Evolutionary conservation across 768 basidiomycete species (phyloP).

Genomic region (Cyclocybe cylindracea): DNA sequence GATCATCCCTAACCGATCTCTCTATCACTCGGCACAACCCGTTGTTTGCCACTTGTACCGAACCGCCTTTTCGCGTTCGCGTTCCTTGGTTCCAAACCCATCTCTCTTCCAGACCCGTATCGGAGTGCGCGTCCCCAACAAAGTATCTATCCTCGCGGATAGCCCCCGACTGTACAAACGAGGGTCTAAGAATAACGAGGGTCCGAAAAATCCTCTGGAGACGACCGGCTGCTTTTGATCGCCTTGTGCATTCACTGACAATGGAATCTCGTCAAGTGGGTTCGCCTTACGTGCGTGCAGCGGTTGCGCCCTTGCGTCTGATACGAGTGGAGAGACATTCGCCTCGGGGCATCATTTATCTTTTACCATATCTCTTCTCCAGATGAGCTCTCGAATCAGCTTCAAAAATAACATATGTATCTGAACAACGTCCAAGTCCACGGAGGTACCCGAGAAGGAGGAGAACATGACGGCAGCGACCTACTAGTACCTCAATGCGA

Average conservation of each 20-base stretch:
- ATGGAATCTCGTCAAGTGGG: too few relatives aligned
- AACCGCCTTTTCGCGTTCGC: constrained; percentile 10
- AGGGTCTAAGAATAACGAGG: not conserved
- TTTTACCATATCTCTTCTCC: too few relatives aligned
- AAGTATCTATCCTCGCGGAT: too few relatives aligned
- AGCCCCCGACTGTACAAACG: too few relatives aligned
- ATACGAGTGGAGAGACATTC: too few relatives aligned
- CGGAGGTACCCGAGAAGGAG: constrained; percentile 25
- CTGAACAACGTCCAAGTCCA: constrained; percentile 1
- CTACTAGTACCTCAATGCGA: constrained; percentile 12
- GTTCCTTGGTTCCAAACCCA: constrained; percentile 7
- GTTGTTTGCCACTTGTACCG: constrained; percentile 2
- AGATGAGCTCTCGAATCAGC: not conserved
- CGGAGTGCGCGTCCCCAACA: too few relatives aligned
- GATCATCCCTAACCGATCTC: constrained; percentile 6
- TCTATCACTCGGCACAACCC: constrained; percentile 11
- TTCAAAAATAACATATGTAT: too few relatives aligned
- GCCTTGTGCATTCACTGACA: too few relatives aligned
- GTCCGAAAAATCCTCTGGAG: not conserved
- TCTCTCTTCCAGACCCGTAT: not conserved
- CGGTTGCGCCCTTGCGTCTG: too few relatives aligned
- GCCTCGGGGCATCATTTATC: too few relatives aligned
- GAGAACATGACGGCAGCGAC: constrained; percentile 23
- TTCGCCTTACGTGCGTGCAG: too few relatives aligned
- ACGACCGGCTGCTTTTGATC: too few relatives aligned